These are phyloP conservation scores for Citropsis articulata DNA, from an alignment of 345 rosid species.

Conservation along the genomic window DNA sequence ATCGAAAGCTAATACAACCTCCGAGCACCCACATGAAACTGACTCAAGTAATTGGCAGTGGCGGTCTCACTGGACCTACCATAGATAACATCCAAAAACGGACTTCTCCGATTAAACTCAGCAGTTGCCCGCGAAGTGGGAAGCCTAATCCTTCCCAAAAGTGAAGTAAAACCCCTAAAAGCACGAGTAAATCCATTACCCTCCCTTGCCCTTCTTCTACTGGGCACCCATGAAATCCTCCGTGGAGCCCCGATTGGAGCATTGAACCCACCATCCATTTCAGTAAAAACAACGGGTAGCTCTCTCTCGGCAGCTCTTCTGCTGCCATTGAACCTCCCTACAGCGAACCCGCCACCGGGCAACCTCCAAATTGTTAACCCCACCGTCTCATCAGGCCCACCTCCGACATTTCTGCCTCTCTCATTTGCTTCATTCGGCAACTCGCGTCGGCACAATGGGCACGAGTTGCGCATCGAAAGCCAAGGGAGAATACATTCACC, in stretches of 20 bases:
- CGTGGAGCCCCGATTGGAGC: constrained; percentile 41
- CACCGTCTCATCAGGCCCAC: constrained; percentile 32
- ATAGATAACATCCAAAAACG: constrained; percentile 17
- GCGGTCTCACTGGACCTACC: constrained; percentile 19
- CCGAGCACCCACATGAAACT: constrained; percentile 22
- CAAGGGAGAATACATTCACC: constrained; percentile 59
- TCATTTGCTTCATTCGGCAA: constrained; percentile 32
- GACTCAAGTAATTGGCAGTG: constrained; percentile 2
- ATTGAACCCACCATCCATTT: constrained; percentile 59
- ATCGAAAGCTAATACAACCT: constrained; percentile 15
- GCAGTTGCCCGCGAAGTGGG: constrained; percentile 20
- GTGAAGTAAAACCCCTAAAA: constrained; percentile 35
- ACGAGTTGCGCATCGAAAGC: constrained; percentile 51
- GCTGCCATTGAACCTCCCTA: constrained; percentile 56
- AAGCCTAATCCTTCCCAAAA: constrained; percentile 41
- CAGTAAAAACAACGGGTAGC: constrained; percentile 50
- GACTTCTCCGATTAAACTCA: constrained; percentile 31
- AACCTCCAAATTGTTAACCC: constrained; percentile 64
- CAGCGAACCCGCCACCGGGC: constrained; percentile 61
- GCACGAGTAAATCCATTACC: constrained; percentile 42
- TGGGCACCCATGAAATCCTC: constrained; percentile 48
- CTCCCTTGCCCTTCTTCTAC: constrained; percentile 46
- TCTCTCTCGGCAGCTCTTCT: constrained; percentile 47
- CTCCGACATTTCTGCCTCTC: constrained; percentile 12
- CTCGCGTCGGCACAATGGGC: constrained; percentile 60